Base-by-base conservation (phyloP, 2,329 filamentous ascomycete species). In the Biscogniauxia marginata region DNA sequence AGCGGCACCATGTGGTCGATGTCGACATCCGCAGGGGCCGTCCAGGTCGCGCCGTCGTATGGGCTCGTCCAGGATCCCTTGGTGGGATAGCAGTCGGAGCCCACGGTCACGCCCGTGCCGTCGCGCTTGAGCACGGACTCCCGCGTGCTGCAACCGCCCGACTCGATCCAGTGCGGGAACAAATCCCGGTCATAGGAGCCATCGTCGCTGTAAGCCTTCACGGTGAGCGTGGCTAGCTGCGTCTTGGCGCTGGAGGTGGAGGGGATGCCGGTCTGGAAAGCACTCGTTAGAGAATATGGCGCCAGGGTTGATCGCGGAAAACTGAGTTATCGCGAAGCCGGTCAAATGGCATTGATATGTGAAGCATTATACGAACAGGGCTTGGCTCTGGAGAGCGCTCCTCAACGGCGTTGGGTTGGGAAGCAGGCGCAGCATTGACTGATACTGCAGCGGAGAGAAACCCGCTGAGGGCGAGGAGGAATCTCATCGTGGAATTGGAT, bases 1-100 rank as follows among this genome's bases (percentile, higher is more conserved):
- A 95, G 72, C 0, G 90, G 90, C 3, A 95, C 88, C 74, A 93
- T 79, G 70, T 95, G 90, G 71, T 95, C 90, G 56, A 93, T 93
- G 64, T 93, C 89, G 1, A 95, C 71, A 64, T 92, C 87, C 22
- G 79, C 81, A 1, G 88, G 83, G 0, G 77, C 75, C 0, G 84
- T 87, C 87, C 88, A 91, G 1, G 79, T 84, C 0, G 75, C 85
- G 16, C 88, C 89, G 66, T 93, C 90, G 69, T 89, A 93, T 0
- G 88, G 87, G 44, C 83, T 86, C 46, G 71, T 72, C 90, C 90
- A 93, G 0, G 75, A 78, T 4, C 90, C 90, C 2, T 82, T 84
- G 0, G 80, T 85, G 0, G 87, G 71, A 0, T 79, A 73, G 71
- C 90, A 95, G 22, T 81, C 77, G 7, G 73, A 76, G 70, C 81